phyloP scores from a whole-genome alignment of 148 eudicot genomes.

The Persicaria maculosa region DNA sequence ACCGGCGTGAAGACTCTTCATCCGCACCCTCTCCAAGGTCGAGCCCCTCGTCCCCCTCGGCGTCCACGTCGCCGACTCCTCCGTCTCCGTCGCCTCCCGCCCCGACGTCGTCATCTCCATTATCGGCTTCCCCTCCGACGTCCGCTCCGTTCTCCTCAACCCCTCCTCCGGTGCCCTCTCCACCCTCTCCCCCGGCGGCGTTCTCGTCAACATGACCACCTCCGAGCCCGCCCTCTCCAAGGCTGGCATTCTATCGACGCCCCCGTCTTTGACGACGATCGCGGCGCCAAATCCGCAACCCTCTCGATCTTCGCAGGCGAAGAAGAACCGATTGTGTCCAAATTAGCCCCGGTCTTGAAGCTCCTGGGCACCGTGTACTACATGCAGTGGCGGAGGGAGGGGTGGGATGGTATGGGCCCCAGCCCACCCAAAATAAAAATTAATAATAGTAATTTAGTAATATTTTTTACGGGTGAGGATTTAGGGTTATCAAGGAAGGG shows the following conservation, averaged over 20 bases:
- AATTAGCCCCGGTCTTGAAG: constrained; percentile 38
- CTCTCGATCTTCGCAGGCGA: constrained; percentile 91
- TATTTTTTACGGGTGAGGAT: no score
- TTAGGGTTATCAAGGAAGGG: no score
- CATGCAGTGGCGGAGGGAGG: no score
- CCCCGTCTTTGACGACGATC: constrained; percentile 92
- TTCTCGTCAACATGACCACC: constrained; percentile 90
- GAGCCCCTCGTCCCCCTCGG: constrained; percentile 47
- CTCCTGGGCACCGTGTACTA: constrained; percentile 56
- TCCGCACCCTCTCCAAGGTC: constrained; percentile 81
- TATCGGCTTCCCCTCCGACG: constrained; percentile 94
- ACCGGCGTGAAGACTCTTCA: constrained; percentile 98
- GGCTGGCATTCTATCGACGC: constrained; percentile 61
- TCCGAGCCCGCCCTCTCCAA: constrained; percentile 78
- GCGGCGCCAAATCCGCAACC: constrained; percentile 52
- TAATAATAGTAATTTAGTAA: no score
- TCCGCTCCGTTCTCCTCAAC: constrained; percentile 61
- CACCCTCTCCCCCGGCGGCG: constrained; percentile 39
- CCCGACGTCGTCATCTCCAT: constrained; percentile 96
- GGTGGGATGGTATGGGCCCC: no score
- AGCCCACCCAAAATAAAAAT: no score
- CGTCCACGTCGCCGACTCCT: constrained; percentile 56
- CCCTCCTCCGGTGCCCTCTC: constrained; percentile 45
- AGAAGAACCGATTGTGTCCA: constrained; percentile 25
- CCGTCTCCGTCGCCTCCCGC: constrained; percentile 49